These are phyloP conservation scores for Cystofilobasidium bisporidii DNA, from an alignment of 768 basidiomycete genomes.

Conservation along the genomic window DNA sequence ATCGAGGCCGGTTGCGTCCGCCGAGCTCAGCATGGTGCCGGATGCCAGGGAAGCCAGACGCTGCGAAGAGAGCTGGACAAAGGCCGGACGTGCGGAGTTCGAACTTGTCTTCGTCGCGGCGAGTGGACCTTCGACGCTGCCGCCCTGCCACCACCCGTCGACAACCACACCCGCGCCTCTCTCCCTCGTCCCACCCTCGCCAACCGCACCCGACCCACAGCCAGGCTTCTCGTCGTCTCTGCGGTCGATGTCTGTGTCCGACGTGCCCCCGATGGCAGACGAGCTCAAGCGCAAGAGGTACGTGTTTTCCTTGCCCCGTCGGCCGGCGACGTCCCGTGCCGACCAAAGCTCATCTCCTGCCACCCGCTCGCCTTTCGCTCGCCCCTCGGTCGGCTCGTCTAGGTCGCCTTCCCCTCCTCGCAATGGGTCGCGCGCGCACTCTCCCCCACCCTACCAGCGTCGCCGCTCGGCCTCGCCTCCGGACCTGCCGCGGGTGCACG, in stretches of 20 bases:
- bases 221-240: too few relatives aligned
- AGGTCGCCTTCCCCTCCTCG: constrained; percentile 37
- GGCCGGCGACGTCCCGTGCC: not conserved
- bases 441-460: constrained; percentile 37
- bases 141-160: too few relatives aligned
- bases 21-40: too few relatives aligned
- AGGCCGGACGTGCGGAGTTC: too few relatives aligned
- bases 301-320: not conserved
- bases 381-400: not conserved
- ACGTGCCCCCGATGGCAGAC: constrained; percentile 1
- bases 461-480: constrained; percentile 37
- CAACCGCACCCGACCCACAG: not conserved
- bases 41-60: too few relatives aligned
- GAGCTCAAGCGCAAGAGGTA: constrained; percentile 32
- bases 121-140: too few relatives aligned
- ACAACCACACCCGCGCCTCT: not conserved
- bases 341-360: too few relatives aligned
- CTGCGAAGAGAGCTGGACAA: too few relatives aligned
- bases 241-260: constrained; percentile 2
- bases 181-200: not conserved
- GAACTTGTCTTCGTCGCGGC: too few relatives aligned
- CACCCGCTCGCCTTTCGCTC: not conserved
- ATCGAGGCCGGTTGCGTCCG: too few relatives aligned
- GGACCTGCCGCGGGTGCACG: constrained; percentile 50
- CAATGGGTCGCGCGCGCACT: constrained; percentile 37